These are phyloP conservation scores for Xylaria venustula DNA, from an alignment of 495 filamentous ascomycete species.

Conservation along the genomic window DNA sequence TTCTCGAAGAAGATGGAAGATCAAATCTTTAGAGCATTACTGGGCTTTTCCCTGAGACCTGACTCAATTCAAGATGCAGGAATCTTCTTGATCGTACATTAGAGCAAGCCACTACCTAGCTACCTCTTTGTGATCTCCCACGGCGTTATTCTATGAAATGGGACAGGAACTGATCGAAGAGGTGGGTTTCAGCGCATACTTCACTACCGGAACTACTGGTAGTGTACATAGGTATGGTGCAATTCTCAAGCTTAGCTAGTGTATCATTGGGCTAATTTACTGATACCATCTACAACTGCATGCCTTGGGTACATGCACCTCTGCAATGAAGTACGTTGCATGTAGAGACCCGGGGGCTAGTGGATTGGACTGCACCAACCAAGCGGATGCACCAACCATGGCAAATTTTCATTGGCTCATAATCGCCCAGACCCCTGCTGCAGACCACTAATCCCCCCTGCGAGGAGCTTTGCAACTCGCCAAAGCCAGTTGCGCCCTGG, in stretches of 20 bases:
- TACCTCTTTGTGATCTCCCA: background rate
- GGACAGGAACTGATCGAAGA: too few relatives aligned
- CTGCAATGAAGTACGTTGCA: background rate
- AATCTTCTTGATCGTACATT: background rate
- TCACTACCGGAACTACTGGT: too few relatives aligned
- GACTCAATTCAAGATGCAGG: background rate
- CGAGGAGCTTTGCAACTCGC: background rate
- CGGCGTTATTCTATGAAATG: too few relatives aligned
- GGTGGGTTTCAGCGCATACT: too few relatives aligned
- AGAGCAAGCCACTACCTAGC: background rate
- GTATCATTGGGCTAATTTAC: constrained; percentile 3
- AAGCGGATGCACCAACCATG: background rate
- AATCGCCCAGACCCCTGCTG: constrained; percentile 4
- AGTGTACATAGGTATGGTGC: background rate
- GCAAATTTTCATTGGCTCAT: background rate
- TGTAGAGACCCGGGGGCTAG: background rate
- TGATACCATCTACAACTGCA: too few relatives aligned
- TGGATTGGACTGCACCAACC: background rate
- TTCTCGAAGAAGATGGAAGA: too few relatives aligned
- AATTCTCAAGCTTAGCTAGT: background rate
- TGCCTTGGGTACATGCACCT: too few relatives aligned
- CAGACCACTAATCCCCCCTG: background rate
- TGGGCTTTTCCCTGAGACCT: background rate
- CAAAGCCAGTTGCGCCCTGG: background rate
- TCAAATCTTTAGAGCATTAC: too few relatives aligned